Evolutionary conservation across 192 early-diverging fungal genomes (phyloP).

Genomic region (Diversispora epigaea): DNA sequence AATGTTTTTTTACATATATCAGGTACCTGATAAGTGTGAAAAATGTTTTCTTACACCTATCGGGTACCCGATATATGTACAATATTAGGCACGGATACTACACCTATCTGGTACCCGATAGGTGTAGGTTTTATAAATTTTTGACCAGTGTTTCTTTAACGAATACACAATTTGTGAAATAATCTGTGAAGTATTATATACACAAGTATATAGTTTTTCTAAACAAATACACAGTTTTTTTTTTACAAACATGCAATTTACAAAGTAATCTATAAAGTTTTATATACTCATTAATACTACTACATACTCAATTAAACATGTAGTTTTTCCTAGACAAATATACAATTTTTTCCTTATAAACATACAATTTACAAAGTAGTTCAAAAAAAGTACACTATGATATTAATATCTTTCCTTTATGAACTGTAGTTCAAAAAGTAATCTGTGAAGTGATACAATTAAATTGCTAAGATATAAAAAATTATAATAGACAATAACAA

Average conservation of each 20-base stretch:
- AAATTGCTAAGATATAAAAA: background rate
- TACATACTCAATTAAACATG: slow-evolving; percentile 1
- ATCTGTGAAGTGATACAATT: slow-evolving; percentile 1
- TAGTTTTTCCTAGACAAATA: slow-evolving; percentile 19
- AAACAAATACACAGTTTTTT: too few species aligned
- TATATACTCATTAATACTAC: background rate
- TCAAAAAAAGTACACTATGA: background rate
- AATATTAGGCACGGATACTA: too few species aligned
- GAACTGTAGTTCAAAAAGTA: slow-evolving; percentile 10
- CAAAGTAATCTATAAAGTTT: too few species aligned
- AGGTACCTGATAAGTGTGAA: too few species aligned
- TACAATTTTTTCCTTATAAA: slow-evolving; percentile 17
- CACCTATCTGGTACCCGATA: too few species aligned
- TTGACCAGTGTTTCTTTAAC: slow-evolving; percentile 20
- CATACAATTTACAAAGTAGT: slow-evolving; percentile 2
- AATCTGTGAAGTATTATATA: slow-evolving; percentile 12
- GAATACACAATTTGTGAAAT: slow-evolving; percentile 9
- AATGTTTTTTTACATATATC: too few species aligned
- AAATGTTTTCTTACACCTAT: too few species aligned
- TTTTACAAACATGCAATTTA: too few species aligned
- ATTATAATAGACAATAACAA: background rate
- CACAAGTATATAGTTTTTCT: too few species aligned
- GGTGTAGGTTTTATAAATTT: too few species aligned
- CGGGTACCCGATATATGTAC: too few species aligned
- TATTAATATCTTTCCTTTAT: slow-evolving; percentile 17